Base-by-base conservation (phyloP, 1,284 basidiomycete genomes). In the Ceratobasidium sp. region DNA sequence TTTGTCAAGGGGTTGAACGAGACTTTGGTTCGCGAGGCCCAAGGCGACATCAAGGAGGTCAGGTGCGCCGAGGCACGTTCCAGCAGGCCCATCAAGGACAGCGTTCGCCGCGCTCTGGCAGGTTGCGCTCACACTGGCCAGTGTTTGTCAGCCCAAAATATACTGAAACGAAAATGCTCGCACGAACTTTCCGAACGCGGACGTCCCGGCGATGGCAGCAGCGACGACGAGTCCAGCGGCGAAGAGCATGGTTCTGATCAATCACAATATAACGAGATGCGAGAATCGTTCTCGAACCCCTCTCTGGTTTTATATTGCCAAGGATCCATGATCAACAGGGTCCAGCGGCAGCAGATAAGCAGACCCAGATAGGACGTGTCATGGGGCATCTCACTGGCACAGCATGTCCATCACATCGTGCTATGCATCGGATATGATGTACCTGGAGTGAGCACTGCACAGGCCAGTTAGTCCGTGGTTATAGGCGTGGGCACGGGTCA, bases 171-270 rank as follows among this genome's bases (percentile, higher is more conserved):
- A 6, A 6, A 13, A 19, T 39, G 48, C 43, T 22, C 19, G 41
- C 46, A 22, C 29, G 22, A 19, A n/a, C 68, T 56, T 43, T 59
- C n/a, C n/a, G n/a, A n/a, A 56, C 34, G 68, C 54, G 8, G 56
- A 72, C 11, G 43, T 27, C 1, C 68, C 68, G 34, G 51, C 56
- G 6, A 43, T 43, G 46, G 68, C 56, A 48, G 56, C 68, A 61
- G 56, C 68, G 19, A 61, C 39, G 16, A 72, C 41, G 27, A 72
- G 0, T 46, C 66, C 66, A 61, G 59, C 59, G 27, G 66, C 48
- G 43, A 69, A 58, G 27, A 69, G 41, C 66, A 69, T 69, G 5
- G 5, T 13, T 41, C 13, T 41, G 13, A 49, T 64, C n/a, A n/a
- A n/a, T n/a, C n/a, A n/a, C n/a, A n/a, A n/a, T 41, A 41, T 46